Conservation (phyloP, 225 moss, liverwort and hornwort genomes). For the Lunularia cruciata region DNA sequence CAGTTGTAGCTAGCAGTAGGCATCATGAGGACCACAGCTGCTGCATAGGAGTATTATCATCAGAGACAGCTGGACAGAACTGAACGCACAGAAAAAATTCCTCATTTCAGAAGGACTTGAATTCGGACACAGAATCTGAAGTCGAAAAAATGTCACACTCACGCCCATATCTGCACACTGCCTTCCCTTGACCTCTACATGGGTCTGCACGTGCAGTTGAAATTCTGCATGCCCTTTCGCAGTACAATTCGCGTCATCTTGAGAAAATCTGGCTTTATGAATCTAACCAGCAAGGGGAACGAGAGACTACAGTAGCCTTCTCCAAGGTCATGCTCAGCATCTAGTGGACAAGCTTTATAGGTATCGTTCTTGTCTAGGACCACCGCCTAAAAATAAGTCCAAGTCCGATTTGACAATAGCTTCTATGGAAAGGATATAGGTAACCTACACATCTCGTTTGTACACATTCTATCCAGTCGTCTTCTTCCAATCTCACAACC, state of each 20-base stretch:
- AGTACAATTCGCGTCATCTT: neutral
- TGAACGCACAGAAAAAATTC: neutral
- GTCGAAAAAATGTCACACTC: neutral
- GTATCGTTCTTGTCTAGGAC: neutral
- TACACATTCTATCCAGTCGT: slow-evolving; percentile 13
- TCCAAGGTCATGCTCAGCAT: slow-evolving; percentile 7
- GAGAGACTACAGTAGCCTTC: slow-evolving; percentile 14
- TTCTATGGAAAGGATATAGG: neutral
- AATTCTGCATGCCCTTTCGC: slow-evolving; percentile 4
- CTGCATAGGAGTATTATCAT: neutral
- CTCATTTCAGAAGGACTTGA: slow-evolving; percentile 7
- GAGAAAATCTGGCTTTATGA: slow-evolving; percentile 10
- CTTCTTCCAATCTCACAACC: neutral
- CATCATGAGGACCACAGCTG: neutral
- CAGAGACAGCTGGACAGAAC: neutral
- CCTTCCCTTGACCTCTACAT: neutral
- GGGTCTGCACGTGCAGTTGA: neutral
- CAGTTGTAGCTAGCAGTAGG: no score
- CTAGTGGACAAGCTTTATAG: slow-evolving; percentile 7
- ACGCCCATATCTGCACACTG: neutral
- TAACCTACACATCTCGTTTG: slow-evolving; percentile 18
- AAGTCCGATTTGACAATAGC: neutral
- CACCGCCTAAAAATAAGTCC: slow-evolving; percentile 4
- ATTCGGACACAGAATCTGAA: slow-evolving; percentile 2
- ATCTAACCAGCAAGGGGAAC: neutral